Evolutionary conservation across 2,329 filamentous ascomycete genomes (phyloP).

Genomic region (Trichophyton schoenleinii): DNA sequence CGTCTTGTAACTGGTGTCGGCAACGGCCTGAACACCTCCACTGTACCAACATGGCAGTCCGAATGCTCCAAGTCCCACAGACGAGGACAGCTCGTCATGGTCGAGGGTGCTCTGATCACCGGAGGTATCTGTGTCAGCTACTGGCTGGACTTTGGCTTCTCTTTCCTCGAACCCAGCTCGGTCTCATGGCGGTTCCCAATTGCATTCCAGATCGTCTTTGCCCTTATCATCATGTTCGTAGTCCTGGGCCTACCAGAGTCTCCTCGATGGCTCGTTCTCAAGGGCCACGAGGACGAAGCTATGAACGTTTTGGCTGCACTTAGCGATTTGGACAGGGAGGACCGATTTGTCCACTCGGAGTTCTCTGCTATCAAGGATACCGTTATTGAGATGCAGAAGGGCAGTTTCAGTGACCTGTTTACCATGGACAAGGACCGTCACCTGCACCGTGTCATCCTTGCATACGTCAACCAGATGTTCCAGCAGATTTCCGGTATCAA

Average conservation of each 20-base stretch:
- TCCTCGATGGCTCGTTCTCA: conserved; percentile 46
- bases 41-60: conserved; percentile 41
- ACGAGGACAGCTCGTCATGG: conserved; percentile 41
- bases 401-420: conserved; percentile 46
- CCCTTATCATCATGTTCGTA: conserved; percentile 38
- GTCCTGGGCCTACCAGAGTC: conserved; percentile 44
- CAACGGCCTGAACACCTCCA: conserved; percentile 41
- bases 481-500: conserved; percentile 38
- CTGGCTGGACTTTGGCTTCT: conserved; percentile 42
- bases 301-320: conserved; percentile 36
- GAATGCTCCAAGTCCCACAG: conserved; percentile 41
- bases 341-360: conserved; percentile 35
- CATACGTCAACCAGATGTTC: conserved; percentile 47
- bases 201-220: conserved; percentile 46
- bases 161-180: conserved; percentile 38
- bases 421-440: conserved; percentile 45
- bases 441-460: conserved; percentile 43
- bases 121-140: conserved; percentile 40
- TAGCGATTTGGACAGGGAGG: conserved; percentile 36
- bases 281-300: conserved; percentile 43
- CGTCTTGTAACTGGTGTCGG: conserved; percentile 42
- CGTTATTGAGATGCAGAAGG: conserved; percentile 40
- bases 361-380: conserved; percentile 43
- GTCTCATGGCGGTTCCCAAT: conserved; percentile 46
- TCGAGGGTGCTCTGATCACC: conserved; percentile 41